phyloP scores from a whole-genome alignment of 345 rosid species.

The Eucalyptus tenuipes region DNA sequence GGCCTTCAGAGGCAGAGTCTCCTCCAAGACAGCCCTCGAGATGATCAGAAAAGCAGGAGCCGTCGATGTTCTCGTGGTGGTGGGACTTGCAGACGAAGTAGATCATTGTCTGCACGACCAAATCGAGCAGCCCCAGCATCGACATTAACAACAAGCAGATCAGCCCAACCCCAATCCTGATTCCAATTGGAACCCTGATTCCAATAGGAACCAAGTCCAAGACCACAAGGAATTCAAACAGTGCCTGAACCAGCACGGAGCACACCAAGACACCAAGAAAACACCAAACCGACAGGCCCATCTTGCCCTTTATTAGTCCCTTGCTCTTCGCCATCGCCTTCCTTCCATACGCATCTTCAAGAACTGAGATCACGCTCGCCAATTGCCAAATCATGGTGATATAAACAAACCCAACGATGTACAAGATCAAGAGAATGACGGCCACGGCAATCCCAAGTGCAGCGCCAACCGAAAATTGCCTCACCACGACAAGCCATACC shows the following conservation, averaged over 20 bases:
- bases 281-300: not conserved
- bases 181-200: not conserved
- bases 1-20: not conserved
- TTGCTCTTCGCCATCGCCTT: slow-evolving; percentile 32
- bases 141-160: slow-evolving; percentile 22
- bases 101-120: slow-evolving; percentile 34
- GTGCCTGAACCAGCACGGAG: not conserved
- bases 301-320: slow-evolving; percentile 32
- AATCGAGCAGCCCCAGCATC: slow-evolving; percentile 11
- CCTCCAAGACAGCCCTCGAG: not conserved
- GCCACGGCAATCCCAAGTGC: not conserved
- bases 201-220: not conserved
- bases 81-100: slow-evolving; percentile 55
- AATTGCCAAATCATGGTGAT: slow-evolving; percentile 28
- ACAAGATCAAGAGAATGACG: not conserved
- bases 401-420: slow-evolving; percentile 15
- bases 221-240: slow-evolving; percentile 14
- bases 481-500: not conserved
- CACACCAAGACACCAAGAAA: not conserved
- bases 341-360: slow-evolving; percentile 33
- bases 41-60: not conserved
- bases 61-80: slow-evolving; percentile 33
- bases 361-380: slow-evolving; percentile 39
- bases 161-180: slow-evolving; percentile 12
- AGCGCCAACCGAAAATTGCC: too few species aligned